Percentiles rank a stretch among this genome's conserved stretches.
These are phyloP conservation scores for Canariomyces notabilis DNA, from an alignment of 2,329 filamentous ascomycete genomes.

Conservation along the genomic window DNA sequence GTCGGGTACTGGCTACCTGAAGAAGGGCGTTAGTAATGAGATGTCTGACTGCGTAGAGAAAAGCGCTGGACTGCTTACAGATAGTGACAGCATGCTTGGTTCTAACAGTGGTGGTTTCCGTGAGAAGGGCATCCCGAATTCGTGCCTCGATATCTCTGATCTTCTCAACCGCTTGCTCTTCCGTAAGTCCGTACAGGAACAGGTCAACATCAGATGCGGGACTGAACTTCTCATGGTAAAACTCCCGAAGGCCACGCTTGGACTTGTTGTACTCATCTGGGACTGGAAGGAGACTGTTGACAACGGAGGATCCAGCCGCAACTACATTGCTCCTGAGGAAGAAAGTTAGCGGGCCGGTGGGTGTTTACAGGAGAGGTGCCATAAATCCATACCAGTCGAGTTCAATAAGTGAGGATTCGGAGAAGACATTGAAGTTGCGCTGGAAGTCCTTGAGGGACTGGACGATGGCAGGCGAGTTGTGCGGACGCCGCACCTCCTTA, in stretches of 20 bases:
- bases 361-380: neutral
- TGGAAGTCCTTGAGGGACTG: conserved; percentile 64
- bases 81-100: conserved; percentile 88
- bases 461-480: conserved; percentile 65
- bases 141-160: conserved; percentile 74
- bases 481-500: conserved; percentile 53
- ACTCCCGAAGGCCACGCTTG: conserved; percentile 61
- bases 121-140: conserved; percentile 71
- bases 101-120: conserved; percentile 77
- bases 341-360: neutral
- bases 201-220: conserved; percentile 84
- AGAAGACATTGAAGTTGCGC: conserved; percentile 76
- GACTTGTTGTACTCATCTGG: conserved; percentile 56
- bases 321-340: conserved; percentile 56
- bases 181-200: conserved; percentile 74
- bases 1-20: conserved; percentile 72
- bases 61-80: conserved; percentile 29
- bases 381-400: conserved; percentile 59
- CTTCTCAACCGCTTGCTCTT: conserved; percentile 74
- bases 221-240: conserved; percentile 76
- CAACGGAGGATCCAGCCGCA: conserved; percentile 73
- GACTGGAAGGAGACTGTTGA: conserved; percentile 71
- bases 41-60: neutral
- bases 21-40: conserved; percentile 4
- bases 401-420: conserved; percentile 69